These are phyloP conservation scores for Ogataea neopini DNA, from an alignment of 805 yeast genomes.

Conservation along the genomic window DNA sequence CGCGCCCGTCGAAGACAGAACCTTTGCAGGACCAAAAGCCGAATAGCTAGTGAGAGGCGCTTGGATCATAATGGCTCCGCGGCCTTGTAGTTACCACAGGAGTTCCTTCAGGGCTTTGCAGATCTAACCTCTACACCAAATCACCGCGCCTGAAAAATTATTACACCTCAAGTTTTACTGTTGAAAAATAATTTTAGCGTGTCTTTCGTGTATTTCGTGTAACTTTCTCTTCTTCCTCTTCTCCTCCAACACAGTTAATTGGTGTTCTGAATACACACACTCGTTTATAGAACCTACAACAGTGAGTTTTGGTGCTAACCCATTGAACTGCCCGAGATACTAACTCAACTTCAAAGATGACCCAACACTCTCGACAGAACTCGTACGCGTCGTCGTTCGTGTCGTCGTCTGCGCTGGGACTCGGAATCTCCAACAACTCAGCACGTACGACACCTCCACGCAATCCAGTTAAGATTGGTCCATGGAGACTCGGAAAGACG, in stretches of 20 bases:
- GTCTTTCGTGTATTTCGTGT: background rate
- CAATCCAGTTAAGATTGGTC: slow-evolving; percentile 65
- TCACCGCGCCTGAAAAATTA: slow-evolving; percentile 1
- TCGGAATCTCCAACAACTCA: slow-evolving; percentile 28
- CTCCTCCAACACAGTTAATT: background rate
- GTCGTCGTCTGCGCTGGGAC: slow-evolving; percentile 43
- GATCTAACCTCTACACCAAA: background rate
- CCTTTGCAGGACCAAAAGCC: background rate
- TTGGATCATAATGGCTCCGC: too few species aligned
- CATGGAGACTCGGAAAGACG: slow-evolving; percentile 95
- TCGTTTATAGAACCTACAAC: slow-evolving; percentile 3
- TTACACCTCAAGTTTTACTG: slow-evolving; percentile 1
- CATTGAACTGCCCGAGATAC: background rate
- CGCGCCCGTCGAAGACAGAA: background rate
- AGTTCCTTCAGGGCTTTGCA: too few species aligned
- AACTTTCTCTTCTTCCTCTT: background rate
- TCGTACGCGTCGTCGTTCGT: slow-evolving; percentile 59
- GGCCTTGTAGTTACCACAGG: too few species aligned
- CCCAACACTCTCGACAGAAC: slow-evolving; percentile 56
- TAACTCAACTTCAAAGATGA: slow-evolving; percentile 20
- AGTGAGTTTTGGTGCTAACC: background rate
- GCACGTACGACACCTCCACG: slow-evolving; percentile 24
- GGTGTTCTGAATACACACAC: slow-evolving; percentile 1
- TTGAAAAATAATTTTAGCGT: background rate
- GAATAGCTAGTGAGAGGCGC: background rate